A percentile compares a stretch with the other conserved stretches of the same genome.
Evolutionary conservation across 164 flowering plant genomes (phyloP).

Genomic region (Taxillus chinensis): DNA sequence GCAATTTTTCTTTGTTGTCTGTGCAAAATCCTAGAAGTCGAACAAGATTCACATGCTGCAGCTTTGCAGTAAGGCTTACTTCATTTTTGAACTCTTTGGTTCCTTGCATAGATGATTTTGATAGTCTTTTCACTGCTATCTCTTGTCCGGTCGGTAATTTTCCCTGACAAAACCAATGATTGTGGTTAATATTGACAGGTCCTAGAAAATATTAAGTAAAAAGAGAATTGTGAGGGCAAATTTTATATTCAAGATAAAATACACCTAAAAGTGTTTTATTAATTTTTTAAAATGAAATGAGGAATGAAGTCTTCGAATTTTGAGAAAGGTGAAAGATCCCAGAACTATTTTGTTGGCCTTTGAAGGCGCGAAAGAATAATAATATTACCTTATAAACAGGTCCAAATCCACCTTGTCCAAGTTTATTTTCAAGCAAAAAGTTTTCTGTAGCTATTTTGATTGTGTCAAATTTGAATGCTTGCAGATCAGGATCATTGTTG

Average conservation of each 20-base stretch:
- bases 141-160: not conserved
- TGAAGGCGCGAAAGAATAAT: too few species aligned
- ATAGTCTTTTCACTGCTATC: slow-evolving; percentile 1
- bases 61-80: not conserved
- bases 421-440: not conserved
- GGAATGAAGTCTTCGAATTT: too few species aligned
- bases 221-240: too few species aligned
- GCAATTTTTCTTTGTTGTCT: not conserved
- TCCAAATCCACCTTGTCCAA: not conserved
- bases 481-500: not conserved
- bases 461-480: not conserved
- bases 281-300: too few species aligned
- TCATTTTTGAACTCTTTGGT: not conserved
- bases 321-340: too few species aligned
- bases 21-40: not conserved
- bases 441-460: not conserved
- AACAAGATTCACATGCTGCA: not conserved
- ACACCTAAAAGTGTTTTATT: too few species aligned
- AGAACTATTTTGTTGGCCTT: too few species aligned
- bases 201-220: too few species aligned
- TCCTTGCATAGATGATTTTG: not conserved
- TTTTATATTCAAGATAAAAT: too few species aligned
- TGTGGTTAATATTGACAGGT: too few species aligned
- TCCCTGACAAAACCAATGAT: not conserved
- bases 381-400: not conserved